Evolutionary conservation across 2,329 filamentous ascomycete species (phyloP).

Genomic region (Immersiporthe knoxdaviesiana): DNA sequence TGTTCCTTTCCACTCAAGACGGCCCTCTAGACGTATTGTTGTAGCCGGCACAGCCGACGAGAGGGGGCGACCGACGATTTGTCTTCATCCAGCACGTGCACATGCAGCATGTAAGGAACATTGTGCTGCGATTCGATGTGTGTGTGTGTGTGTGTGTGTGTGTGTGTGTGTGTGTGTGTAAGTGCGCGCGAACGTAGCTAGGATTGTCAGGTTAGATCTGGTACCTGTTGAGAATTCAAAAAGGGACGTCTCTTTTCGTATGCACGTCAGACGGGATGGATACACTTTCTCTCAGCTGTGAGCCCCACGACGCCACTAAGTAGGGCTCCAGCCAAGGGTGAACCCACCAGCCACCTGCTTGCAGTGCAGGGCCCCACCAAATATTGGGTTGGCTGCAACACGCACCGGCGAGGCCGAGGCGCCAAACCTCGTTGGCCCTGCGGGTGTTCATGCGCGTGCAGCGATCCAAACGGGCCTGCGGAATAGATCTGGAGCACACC

Average conservation of each 20-base stretch:
- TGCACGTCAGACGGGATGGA: conserved; percentile 1
- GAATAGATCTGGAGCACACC: neutral
- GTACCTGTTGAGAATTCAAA: neutral
- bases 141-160: neutral
- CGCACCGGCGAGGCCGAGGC: conserved; percentile 1
- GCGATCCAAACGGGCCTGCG: neutral
- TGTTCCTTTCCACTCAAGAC: neutral
- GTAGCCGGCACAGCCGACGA: neutral
- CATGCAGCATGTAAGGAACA: neutral
- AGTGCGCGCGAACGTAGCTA: neutral
- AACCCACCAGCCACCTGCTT: conserved; percentile 1
- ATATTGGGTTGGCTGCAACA: neutral
- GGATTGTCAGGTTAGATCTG: neutral
- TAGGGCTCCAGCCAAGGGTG: neutral
- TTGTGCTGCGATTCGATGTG: neutral
- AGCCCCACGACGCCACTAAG: neutral
- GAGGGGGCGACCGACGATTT: neutral
- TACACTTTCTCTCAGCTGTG: neutral
- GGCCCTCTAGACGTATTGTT: neutral
- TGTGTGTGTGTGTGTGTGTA: neutral
- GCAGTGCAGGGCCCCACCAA: neutral
- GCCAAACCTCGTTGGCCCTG: neutral
- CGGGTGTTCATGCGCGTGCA: neutral
- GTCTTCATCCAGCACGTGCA: neutral
- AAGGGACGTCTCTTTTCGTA: neutral